Evolutionary conservation across 495 filamentous ascomycete species (phyloP).

Genomic region (Penicillium herquei): DNA sequence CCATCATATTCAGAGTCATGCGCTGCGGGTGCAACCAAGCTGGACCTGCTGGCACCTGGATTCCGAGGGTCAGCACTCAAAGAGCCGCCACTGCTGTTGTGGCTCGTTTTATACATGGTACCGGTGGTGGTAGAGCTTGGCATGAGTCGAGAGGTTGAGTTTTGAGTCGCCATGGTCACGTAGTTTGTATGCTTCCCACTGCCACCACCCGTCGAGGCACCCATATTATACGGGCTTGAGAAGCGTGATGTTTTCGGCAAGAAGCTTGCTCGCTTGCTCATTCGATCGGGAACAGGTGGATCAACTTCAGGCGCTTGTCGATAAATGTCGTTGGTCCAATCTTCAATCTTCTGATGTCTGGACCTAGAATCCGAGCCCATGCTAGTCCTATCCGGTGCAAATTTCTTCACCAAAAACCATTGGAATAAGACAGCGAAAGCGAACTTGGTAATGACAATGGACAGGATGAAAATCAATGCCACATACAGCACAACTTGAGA

Average conservation of each 20-base stretch:
- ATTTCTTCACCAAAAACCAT: slow-evolving; percentile 86
- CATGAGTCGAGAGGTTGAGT: slow-evolving; percentile 70
- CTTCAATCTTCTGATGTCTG: slow-evolving; percentile 91
- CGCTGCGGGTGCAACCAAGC: slow-evolving; percentile 40
- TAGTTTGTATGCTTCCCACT: slow-evolving; percentile 55
- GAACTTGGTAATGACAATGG: slow-evolving; percentile 86
- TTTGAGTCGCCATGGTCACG: slow-evolving; percentile 96
- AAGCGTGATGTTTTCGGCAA: slow-evolving; percentile 86
- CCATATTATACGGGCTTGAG: slow-evolving; percentile 83
- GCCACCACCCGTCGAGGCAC: slow-evolving; percentile 40
- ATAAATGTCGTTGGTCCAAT: slow-evolving; percentile 98
- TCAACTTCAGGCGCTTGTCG: slow-evolving; percentile 79
- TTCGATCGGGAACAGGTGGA: slow-evolving; percentile 60
- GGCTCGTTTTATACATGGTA: slow-evolving; percentile 67
- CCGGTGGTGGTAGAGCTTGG: slow-evolving; percentile 49
- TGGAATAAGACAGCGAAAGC: slow-evolving; percentile 87
- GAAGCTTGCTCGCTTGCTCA: slow-evolving; percentile 79
- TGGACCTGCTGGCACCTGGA: slow-evolving; percentile 49
- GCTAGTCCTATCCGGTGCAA: slow-evolving; percentile 75
- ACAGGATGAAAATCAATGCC: slow-evolving; percentile 87
- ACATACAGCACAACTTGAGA: slow-evolving; percentile 96
- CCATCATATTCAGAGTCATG: slow-evolving; percentile 62
- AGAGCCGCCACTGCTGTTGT: slow-evolving; percentile 65
- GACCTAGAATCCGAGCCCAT: slow-evolving; percentile 67
- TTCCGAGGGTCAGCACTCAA: slow-evolving; percentile 47